Percentiles rank a stretch among this genome's conserved stretches.
Conservation (phyloP, 345 rosid genomes). For the Linum tenue region DNA sequence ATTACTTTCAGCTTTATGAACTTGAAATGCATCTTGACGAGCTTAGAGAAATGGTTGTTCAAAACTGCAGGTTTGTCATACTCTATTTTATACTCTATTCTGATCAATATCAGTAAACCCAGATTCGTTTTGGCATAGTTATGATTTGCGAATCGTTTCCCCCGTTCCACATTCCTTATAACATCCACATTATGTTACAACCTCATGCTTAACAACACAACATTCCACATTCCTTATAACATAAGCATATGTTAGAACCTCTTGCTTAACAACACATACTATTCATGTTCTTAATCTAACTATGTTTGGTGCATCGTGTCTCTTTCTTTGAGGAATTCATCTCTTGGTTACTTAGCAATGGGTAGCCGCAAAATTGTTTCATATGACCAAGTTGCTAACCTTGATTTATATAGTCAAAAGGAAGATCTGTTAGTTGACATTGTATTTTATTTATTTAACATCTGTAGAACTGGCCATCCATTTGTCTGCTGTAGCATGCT, state of each 20-base stretch:
- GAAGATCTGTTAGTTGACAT: background rate
- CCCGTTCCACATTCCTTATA: no score
- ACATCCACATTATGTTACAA: no score
- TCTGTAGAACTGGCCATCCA: background rate
- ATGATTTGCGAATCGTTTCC: no score
- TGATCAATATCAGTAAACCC: background rate
- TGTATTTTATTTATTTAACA: background rate
- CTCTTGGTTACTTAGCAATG: no score
- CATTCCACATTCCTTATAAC: no score
- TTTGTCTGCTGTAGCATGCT: background rate
- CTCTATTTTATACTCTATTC: background rate
- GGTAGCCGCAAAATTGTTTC: background rate
- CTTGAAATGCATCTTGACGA: conserved; percentile 55
- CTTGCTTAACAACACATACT: no score
- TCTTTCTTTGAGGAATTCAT: no score
- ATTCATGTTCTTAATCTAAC: no score
- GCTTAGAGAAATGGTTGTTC: conserved; percentile 53
- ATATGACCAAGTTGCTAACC: background rate
- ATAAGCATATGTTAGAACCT: no score
- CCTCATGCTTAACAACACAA: no score
- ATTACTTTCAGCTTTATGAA: conserved; percentile 47
- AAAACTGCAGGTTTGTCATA: conserved; percentile 58
- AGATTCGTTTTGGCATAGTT: background rate
- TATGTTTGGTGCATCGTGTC: no score
- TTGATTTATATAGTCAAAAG: background rate